Percentiles rank a stretch among this genome's conserved stretches.
Conservation (phyloP, 2,329 filamentous ascomycete genomes). For the Fusarium redolens region DNA sequence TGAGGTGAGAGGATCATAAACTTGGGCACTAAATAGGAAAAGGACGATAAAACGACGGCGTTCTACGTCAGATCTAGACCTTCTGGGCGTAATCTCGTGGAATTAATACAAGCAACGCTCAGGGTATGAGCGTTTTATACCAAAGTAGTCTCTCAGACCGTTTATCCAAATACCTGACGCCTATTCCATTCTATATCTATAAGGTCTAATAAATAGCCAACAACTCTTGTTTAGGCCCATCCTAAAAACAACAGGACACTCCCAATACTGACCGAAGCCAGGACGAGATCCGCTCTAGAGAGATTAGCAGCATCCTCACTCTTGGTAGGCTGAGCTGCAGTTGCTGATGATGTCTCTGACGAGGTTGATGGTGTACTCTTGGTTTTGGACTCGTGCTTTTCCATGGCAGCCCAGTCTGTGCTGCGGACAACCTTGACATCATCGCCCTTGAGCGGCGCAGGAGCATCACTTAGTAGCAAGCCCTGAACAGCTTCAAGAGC, state of each 20-base stretch:
- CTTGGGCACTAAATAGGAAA: conserved; percentile 2
- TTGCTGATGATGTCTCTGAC: conserved; percentile 13
- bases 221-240: conserved; percentile 21
- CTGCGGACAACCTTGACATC: conserved; percentile 60
- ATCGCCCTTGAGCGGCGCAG: conserved; percentile 59
- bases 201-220: conserved; percentile 33
- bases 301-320: conserved; percentile 36
- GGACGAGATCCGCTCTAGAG: conserved; percentile 25
- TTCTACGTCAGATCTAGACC: conserved; percentile 37
- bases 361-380: conserved; percentile 25
- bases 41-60: conserved; percentile 29
- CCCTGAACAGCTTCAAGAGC: conserved; percentile 73
- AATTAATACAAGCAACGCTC: conserved; percentile 41
- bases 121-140: conserved; percentile 32
- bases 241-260: conserved; percentile 36
- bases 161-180: conserved; percentile 26
- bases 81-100: conserved; percentile 43
- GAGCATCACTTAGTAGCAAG: conserved; percentile 59
- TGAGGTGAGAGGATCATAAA: conserved; percentile 54
- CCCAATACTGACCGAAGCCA: conserved; percentile 39
- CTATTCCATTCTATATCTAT: conserved; percentile 28
- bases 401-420: conserved; percentile 36
- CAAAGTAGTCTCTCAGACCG: conserved; percentile 15
- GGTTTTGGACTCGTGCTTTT: conserved; percentile 22
- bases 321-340: conserved; percentile 24